Conservation (phyloP, 2,329 filamentous ascomycete genomes). For the Trichoderma koningiopsis region DNA sequence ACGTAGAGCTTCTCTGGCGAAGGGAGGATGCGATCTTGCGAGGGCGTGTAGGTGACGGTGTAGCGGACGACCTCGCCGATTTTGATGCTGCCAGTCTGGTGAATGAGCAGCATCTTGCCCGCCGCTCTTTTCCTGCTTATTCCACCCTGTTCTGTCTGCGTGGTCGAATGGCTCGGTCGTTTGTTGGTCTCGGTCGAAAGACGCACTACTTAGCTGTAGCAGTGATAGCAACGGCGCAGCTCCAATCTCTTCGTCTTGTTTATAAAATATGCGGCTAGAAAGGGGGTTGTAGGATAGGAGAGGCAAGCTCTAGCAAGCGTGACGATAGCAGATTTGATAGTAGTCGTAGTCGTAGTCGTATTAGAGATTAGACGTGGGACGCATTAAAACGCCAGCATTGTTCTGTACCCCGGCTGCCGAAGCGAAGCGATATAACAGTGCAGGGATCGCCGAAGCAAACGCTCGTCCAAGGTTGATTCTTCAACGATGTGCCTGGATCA, state of each 20-base stretch:
- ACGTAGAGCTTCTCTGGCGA: constrained; percentile 79
- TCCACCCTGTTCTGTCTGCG: not conserved
- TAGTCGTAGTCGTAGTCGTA: not conserved
- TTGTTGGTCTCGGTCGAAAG: not conserved
- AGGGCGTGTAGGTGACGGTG: constrained; percentile 89
- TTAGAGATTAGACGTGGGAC: not conserved
- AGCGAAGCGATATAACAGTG: constrained; percentile 6
- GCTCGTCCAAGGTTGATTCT: constrained; percentile 18
- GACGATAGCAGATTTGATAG: not conserved
- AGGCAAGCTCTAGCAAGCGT: not conserved
- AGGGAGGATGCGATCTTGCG: constrained; percentile 84
- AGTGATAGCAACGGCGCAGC: not conserved
- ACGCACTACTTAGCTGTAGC: not conserved
- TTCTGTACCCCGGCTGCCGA: constrained; percentile 3
- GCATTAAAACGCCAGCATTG: constrained; percentile 5
- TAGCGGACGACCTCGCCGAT: constrained; percentile 93
- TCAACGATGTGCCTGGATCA: not conserved
- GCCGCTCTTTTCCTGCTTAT: not conserved
- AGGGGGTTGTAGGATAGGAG: not conserved
- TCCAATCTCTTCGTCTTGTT: not conserved
- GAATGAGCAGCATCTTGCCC: constrained; percentile 76
- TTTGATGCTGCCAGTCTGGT: constrained; percentile 89
- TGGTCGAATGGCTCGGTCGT: not conserved
- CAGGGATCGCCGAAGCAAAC: not conserved
- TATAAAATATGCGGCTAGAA: not conserved